Base-by-base conservation (phyloP, 208 protist genomes). In the Crithidia mellificae region DNA sequence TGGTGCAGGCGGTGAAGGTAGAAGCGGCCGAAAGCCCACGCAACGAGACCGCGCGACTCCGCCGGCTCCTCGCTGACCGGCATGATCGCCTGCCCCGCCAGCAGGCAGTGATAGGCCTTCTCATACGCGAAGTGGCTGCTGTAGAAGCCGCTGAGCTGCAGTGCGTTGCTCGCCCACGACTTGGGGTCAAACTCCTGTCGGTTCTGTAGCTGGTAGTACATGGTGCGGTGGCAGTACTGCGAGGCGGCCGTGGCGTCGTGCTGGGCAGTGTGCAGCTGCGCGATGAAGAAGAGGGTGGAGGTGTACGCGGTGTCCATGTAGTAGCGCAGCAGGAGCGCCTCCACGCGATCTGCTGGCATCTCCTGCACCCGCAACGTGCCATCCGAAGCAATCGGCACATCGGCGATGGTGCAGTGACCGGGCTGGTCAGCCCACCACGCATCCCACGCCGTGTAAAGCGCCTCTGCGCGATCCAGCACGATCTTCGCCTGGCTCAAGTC, bases 71-170 rank as follows among this genome's bases (percentile, higher is more conserved):
- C 71, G 50, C 78, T 74, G 25, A 52, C 57, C 36, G 87, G 80
- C 88, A 97, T 95, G 59, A 96, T 62, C 22, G 46, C 68, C 69
- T 95, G 74, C 34, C 85, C 90, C 5, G 93, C 90, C 22, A 77
- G 50, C 22, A 97, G 81, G 79, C 91, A 97, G 65, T 96, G 87
- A 15, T 87, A 53, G 4, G 90, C 87, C 53, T 83, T 84, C 32
- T 87, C 87, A 52, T 90, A 97, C 17, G 82, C 87, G 49, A 75
- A 65, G 52, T 69, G 52, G 36, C 71, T 84, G 49, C 79, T 77
- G 80, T 95, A 96, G 76, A 87, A 96, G 17, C 63, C 71, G 62
- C 82, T 88, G 24, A 97, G 77, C 63, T 92, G 86, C 22, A 97
- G 75, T 14, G 88, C 82, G 63, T 96, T 97, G 11, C 62, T 78